Percentiles rank a stretch among this genome's conserved stretches.
phyloP scores from a whole-genome alignment of 73 alveolate species.

The Diophrys sp. region DNA sequence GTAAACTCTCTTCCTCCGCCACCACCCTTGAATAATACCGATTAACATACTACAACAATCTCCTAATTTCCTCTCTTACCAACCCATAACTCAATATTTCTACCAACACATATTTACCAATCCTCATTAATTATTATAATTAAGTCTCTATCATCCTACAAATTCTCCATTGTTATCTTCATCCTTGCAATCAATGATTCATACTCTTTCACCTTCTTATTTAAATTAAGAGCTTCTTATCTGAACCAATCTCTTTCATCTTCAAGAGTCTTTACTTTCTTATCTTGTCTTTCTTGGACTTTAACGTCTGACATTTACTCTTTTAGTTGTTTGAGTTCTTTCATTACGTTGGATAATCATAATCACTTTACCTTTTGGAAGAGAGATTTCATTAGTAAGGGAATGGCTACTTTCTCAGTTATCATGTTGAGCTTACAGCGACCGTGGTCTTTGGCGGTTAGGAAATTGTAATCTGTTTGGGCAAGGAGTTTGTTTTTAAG shows the following conservation, averaged over 20 bases:
- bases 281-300: constrained; percentile 18
- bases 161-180: background rate
- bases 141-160: background rate
- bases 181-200: constrained; percentile 19
- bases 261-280: constrained; percentile 7
- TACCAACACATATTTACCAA: too few relatives aligned
- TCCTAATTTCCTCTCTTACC: too few relatives aligned
- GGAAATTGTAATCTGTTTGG: background rate
- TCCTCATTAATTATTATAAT: too few relatives aligned
- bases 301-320: constrained; percentile 19
- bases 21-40: too few relatives aligned
- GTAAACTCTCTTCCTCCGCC: too few relatives aligned
- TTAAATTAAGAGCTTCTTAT: constrained; percentile 29
- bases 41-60: too few relatives aligned
- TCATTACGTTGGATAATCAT: background rate
- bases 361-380: too few relatives aligned
- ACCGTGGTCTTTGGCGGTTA: background rate
- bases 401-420: background rate
- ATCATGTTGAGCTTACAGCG: background rate
- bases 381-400: background rate
- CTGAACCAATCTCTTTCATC: constrained; percentile 48
- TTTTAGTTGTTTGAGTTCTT: constrained; percentile 22
- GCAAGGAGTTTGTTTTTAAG: background rate
- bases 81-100: too few relatives aligned
- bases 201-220: constrained; percentile 21